Evolutionary conservation across 495 filamentous ascomycete species (phyloP).

Genomic region (Penicillium turbatum): DNA sequence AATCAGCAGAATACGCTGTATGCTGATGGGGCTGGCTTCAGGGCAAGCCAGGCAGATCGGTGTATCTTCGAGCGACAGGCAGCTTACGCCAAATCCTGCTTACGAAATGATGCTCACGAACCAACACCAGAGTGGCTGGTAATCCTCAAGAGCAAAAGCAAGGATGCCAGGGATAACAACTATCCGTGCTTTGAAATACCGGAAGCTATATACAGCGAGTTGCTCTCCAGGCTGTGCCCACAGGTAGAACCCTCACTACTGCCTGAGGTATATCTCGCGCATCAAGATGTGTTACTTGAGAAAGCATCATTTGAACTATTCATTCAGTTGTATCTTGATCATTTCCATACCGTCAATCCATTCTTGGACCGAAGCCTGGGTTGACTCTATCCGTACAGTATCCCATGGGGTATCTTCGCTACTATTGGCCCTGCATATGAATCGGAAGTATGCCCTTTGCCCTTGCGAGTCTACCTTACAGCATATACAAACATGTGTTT

Average conservation of each 20-base stretch:
- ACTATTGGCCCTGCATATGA: slow-evolving; percentile 71
- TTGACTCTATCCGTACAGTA: no score
- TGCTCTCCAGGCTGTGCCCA: background rate
- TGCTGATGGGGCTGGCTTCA: background rate
- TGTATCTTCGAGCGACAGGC: background rate
- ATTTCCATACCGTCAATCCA: background rate
- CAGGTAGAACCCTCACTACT: background rate
- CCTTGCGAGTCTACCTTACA: slow-evolving; percentile 63
- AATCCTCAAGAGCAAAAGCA: background rate
- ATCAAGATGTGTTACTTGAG: background rate
- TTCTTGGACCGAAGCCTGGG: background rate
- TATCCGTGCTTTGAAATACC: background rate
- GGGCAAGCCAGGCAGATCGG: background rate
- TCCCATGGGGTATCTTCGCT: slow-evolving; percentile 68
- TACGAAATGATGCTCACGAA: background rate
- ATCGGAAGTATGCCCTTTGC: slow-evolving; percentile 66
- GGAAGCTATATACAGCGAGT: background rate
- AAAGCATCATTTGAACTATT: background rate
- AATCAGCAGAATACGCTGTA: background rate
- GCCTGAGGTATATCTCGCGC: background rate
- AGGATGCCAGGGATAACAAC: background rate
- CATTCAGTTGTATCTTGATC: background rate
- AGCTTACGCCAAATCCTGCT: background rate
- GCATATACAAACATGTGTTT: slow-evolving; percentile 76
- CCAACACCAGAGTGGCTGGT: background rate